phyloP scores from a whole-genome alignment of 306 rosid species.

The Quercus variabilis region DNA sequence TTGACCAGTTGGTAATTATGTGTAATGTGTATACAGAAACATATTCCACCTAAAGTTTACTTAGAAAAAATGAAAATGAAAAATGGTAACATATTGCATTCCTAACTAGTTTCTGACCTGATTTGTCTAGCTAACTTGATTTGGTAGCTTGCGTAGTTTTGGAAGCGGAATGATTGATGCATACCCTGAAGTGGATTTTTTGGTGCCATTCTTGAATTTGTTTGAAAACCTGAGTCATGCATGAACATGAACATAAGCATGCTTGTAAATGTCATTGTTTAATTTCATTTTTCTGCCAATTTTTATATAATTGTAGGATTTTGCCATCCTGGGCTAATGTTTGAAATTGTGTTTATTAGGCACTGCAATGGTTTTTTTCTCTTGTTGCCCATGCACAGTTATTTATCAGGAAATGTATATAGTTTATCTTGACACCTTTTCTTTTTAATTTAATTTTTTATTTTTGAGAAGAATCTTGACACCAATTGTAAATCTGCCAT shows the following conservation, averaged over 20 bases:
- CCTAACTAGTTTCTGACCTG: background rate
- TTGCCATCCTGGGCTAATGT: background rate
- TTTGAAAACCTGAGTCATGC: background rate
- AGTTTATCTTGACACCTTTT: background rate
- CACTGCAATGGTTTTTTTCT: background rate
- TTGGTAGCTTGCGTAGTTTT: background rate
- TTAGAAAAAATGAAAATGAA: no score
- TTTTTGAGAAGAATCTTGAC: no score
- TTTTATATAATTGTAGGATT: no score
- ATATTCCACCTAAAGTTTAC: background rate
- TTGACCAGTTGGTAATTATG: background rate
- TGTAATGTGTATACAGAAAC: background rate
- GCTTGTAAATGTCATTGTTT: background rate
- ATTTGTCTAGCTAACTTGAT: background rate
- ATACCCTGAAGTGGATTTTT: background rate
- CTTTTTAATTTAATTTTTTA: no score
- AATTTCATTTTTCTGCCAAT: background rate
- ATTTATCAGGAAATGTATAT: background rate
- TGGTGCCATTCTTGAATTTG: background rate
- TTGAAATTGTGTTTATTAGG: background rate
- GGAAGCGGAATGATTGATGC: background rate
- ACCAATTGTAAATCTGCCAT: background rate
- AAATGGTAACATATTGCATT: background rate
- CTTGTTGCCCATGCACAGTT: background rate
- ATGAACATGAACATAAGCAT: background rate